Percentiles rank a stretch among this genome's conserved stretches.
phyloP scores from a whole-genome alignment of 2,329 filamentous ascomycete genomes.

The Calonectria honghensis region DNA sequence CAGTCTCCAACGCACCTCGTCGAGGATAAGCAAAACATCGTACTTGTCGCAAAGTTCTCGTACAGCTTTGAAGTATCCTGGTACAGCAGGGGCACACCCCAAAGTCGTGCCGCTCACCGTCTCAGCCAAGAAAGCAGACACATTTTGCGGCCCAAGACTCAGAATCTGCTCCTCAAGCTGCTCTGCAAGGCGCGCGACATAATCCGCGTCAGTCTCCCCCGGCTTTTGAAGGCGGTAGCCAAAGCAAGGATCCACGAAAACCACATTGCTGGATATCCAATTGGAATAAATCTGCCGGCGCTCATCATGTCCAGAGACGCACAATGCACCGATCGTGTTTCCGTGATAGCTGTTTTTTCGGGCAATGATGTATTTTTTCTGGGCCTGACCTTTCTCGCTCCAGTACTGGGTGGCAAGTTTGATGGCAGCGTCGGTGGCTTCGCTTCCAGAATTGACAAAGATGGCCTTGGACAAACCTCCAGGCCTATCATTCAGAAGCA shows the following conservation, averaged over 20 bases:
- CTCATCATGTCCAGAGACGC: slow-evolving; percentile 57
- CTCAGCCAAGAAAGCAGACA: slow-evolving; percentile 41
- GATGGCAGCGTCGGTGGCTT: slow-evolving; percentile 67
- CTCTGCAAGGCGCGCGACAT: slow-evolving; percentile 26
- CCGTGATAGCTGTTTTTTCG: slow-evolving; percentile 69
- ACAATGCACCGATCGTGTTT: slow-evolving; percentile 68
- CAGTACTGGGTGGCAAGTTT: slow-evolving; percentile 71
- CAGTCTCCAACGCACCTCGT: slow-evolving; percentile 46
- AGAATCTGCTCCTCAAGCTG: slow-evolving; percentile 38
- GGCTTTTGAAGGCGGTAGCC: slow-evolving; percentile 22
- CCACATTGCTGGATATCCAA: slow-evolving; percentile 41
- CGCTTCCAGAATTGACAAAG: slow-evolving; percentile 53
- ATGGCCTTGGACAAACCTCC: slow-evolving; percentile 52
- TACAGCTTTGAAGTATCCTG: slow-evolving; percentile 82
- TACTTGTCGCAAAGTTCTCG: slow-evolving; percentile 80
- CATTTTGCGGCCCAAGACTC: slow-evolving; percentile 35
- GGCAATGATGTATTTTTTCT: slow-evolving; percentile 65
- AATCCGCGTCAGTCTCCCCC: slow-evolving; percentile 6
- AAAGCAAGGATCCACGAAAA: slow-evolving; percentile 36
- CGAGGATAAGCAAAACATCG: slow-evolving; percentile 82
- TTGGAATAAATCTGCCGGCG: slow-evolving; percentile 39
- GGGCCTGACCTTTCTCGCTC: slow-evolving; percentile 61
- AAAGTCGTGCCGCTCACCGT: slow-evolving; percentile 58
- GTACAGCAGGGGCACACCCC: slow-evolving; percentile 79
- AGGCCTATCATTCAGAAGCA: slow-evolving; percentile 51